phyloP scores from a whole-genome alignment of 225 moss, liverwort and hornwort species.

The Takakia lepidozioides region DNA sequence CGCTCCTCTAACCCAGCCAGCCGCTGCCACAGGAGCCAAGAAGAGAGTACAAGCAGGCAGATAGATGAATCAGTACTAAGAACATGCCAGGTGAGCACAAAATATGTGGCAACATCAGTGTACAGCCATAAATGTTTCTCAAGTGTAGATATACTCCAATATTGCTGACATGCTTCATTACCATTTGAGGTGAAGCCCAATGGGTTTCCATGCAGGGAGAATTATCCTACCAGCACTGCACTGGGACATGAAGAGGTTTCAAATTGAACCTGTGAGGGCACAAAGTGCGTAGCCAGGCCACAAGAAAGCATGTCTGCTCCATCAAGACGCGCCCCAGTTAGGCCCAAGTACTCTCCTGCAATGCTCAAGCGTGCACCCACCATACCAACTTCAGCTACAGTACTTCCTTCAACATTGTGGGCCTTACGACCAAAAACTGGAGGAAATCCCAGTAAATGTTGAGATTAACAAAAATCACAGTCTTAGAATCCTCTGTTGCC shows the following conservation, averaged over 20 bases:
- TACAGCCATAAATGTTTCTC: too few relatives aligned
- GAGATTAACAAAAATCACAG: too few relatives aligned
- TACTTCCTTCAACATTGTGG: too few relatives aligned
- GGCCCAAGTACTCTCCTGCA: conserved; percentile 90
- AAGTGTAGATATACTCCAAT: too few relatives aligned
- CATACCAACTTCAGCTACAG: too few relatives aligned
- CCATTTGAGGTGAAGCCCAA: too few relatives aligned
- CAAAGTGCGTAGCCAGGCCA: conserved; percentile 95
- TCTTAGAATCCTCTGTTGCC: too few relatives aligned
- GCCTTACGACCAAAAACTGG: too few relatives aligned
- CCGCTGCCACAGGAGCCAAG: conserved; percentile 28
- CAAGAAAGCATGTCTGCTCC: conserved; percentile 92
- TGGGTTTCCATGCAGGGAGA: neutral
- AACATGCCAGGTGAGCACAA: too few relatives aligned
- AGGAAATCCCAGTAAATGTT: too few relatives aligned
- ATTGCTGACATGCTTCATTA: too few relatives aligned
- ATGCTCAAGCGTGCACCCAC: conserved; percentile 9
- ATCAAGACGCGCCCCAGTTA: conserved; percentile 85
- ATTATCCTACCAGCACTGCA: neutral
- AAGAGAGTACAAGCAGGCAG: neutral
- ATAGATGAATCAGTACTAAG: neutral
- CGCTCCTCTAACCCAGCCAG: conserved; percentile 81
- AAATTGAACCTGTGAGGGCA: conserved; percentile 80
- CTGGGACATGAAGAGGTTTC: neutral
- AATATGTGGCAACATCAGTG: too few relatives aligned